These are phyloP conservation scores for Hamamelis virginiana DNA, from an alignment of 164 flowering plant species.

Conservation along the genomic window DNA sequence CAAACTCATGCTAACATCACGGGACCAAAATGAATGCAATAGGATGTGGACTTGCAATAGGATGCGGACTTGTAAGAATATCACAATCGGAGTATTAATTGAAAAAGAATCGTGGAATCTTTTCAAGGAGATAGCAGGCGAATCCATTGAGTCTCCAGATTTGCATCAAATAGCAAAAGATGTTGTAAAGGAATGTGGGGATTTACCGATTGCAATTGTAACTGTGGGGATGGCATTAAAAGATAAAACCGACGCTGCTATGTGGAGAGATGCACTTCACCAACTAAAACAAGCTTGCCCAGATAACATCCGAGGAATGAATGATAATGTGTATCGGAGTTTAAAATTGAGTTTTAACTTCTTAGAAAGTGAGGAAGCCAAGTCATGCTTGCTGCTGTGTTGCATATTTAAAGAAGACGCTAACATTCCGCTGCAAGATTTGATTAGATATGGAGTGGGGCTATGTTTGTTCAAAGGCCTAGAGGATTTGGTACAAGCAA, in stretches of 20 bases:
- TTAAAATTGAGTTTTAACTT: constrained; percentile 12
- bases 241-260: too few relatives aligned
- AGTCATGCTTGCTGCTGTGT: constrained; percentile 12
- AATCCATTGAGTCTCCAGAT: not conserved
- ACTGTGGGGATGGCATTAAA: constrained; percentile 1
- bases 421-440: not conserved
- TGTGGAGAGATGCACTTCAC: constrained; percentile 10
- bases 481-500: not conserved
- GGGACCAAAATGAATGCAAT: not conserved
- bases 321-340: not conserved
- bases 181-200: constrained; percentile 5
- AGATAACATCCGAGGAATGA: not conserved
- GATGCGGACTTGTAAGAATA: not conserved
- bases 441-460: constrained; percentile 8
- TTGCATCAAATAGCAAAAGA: not conserved
- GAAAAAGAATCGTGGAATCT: constrained; percentile 5
- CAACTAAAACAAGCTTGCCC: not conserved
- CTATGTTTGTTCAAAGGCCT: not conserved
- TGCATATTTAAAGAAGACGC: not conserved
- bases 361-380: constrained; percentile 8
- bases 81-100: not conserved
- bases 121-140: not conserved
- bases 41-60: too few relatives aligned
- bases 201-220: constrained; percentile 8
- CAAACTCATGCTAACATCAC: constrained; percentile 5